Evolutionary conservation across 768 basidiomycete genomes (phyloP), one percentile per base, ranked within the genome.

Genomic region (Suillus americanus): DNA sequence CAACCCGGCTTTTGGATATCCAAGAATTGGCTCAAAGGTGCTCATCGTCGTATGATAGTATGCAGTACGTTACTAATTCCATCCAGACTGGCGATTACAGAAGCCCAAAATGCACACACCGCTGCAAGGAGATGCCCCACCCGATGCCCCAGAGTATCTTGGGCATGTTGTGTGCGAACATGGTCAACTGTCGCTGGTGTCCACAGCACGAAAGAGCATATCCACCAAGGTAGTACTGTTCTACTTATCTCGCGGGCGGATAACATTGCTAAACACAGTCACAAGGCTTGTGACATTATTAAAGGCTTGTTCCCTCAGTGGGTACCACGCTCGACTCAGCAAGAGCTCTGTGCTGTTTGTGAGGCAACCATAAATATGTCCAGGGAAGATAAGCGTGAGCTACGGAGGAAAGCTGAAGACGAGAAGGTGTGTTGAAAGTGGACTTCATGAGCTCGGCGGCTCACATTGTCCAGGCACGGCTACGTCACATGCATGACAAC

Each of bases 101-200:
- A 89, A 83, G 69, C 94, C 94, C 28, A 91, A 85, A 75, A 92
- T 95, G 90, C 93, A 95, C 72, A 75, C 78, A 35, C 69, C 75
- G 43, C 79, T 77, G 45, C 72, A 85, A 70, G 76, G 72, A 30
- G 94, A 95, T 74, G 90, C 89, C 12, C 77, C 84, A 16, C 94
- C 94, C 5, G 87, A 89, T 70, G 79, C 84, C 33, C 72, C 73
- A 6, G 83, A 85, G 35, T 94, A 82, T 73, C 68, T 74, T 50
- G 72, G 74, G 41, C 84, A 95, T 71, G 88, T 94, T 57, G 71
- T 77, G 3, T 95, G 94, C 72, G 89, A 89, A 71, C 94, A 95
- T 67, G 88, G 82, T 28, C 79, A 76, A 0, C 74, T 94, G 60
- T 82, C 85, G 25, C 79, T 85, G 25, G 88, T 86, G 67, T 71